Conservation (phyloP, 495 filamentous ascomycete species). For the Penicillium steckii region DNA sequence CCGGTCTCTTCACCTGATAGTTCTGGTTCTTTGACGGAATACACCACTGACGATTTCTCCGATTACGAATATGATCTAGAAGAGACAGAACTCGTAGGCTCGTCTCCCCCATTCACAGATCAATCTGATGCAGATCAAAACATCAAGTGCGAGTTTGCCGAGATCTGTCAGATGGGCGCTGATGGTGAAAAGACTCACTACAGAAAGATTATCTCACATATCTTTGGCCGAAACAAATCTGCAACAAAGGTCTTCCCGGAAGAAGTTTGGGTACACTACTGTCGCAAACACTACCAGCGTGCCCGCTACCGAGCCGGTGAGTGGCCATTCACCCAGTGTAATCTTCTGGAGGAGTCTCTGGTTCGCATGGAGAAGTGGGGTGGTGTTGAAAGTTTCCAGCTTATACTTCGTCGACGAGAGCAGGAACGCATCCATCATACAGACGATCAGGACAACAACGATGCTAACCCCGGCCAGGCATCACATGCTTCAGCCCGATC, state of each 20-base stretch:
- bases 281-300: constrained; percentile 86
- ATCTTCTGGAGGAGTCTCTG: constrained; percentile 58
- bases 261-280: constrained; percentile 67
- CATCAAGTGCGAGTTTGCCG: constrained; percentile 19
- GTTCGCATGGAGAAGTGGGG: constrained; percentile 60
- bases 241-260: constrained; percentile 66
- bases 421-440: constrained; percentile 18
- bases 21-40: not conserved
- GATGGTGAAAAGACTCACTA: constrained; percentile 20
- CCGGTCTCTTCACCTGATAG: not conserved
- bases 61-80: not conserved
- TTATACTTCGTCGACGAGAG: constrained; percentile 28
- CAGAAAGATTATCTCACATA: constrained; percentile 78
- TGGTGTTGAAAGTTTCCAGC: constrained; percentile 33
- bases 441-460: constrained; percentile 12
- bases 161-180: constrained; percentile 16
- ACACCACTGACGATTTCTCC: not conserved
- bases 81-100: too few relatives aligned
- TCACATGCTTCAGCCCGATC: not conserved
- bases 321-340: constrained; percentile 59
- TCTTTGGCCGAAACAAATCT: constrained; percentile 86
- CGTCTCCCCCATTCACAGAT: too few relatives aligned
- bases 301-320: constrained; percentile 61
- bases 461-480: not conserved
- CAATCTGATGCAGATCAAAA: not conserved